Evolutionary conservation across 1,284 basidiomycete species (phyloP).

Genomic region (Lentinus polychrous): DNA sequence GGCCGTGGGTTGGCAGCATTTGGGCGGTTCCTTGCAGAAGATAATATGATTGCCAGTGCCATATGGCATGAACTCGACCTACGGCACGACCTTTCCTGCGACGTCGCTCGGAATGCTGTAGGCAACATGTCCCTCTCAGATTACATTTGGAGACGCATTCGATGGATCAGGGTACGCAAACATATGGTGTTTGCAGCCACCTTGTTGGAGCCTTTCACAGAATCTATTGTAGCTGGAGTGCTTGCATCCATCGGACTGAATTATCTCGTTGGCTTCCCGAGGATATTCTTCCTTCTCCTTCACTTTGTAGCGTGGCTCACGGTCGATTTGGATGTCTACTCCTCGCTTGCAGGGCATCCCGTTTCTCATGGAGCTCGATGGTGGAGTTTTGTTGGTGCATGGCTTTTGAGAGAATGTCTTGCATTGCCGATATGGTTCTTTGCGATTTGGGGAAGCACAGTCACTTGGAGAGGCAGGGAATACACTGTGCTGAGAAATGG

Average conservation of each 20-base stretch:
- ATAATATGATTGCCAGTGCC: slow-evolving; percentile 89
- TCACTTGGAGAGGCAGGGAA: slow-evolving; percentile 75
- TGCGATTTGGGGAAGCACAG: slow-evolving; percentile 73
- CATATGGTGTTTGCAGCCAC: slow-evolving; percentile 85
- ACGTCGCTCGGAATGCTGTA: slow-evolving; percentile 84
- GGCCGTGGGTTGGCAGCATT: slow-evolving; percentile 69
- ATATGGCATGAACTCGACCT: slow-evolving; percentile 89
- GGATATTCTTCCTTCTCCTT: slow-evolving; percentile 46
- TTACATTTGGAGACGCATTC: slow-evolving; percentile 80
- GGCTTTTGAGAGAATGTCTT: slow-evolving; percentile 70
- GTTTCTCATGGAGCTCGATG: slow-evolving; percentile 37
- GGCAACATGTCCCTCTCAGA: slow-evolving; percentile 77
- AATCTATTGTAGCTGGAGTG: slow-evolving; percentile 66
- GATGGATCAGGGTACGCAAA: slow-evolving; percentile 94
- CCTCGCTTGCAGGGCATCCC: slow-evolving; percentile 66
- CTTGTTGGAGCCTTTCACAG: slow-evolving; percentile 84
- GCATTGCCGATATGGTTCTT: slow-evolving; percentile 82
- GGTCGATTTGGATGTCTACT: slow-evolving; percentile 70
- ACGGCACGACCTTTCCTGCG: slow-evolving; percentile 81
- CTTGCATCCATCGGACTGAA: slow-evolving; percentile 54
- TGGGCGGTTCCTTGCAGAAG: slow-evolving; percentile 85
- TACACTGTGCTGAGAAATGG: slow-evolving; percentile 64
- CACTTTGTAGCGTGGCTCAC: slow-evolving; percentile 56
- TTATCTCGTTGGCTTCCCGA: slow-evolving; percentile 46
- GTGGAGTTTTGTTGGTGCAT: slow-evolving; percentile 67